Base-by-base conservation (phyloP, 2,329 filamentous ascomycete species). In the Rhinocladiella mackenziei region DNA sequence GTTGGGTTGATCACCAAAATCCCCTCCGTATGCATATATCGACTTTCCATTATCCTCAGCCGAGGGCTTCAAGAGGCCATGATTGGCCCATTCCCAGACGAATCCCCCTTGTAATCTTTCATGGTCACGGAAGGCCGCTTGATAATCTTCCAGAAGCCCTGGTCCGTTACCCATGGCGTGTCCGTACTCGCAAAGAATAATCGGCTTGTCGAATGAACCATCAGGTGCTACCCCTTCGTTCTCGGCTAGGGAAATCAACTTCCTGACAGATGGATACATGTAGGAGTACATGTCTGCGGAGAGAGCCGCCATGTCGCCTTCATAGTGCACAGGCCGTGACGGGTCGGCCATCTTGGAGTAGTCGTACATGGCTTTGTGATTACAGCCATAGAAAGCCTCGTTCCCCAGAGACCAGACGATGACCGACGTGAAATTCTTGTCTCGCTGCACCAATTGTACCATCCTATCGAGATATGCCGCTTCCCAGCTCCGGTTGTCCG, bases 141-240 rank as follows among this genome's bases (percentile, higher is more conserved):
- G 70, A 48, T 87, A 87, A 48, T 86, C 83, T 48, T 82, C 74
- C 9, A 87, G 69, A 25, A 76, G 77, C 1, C 84, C 83, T 0
- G 84, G 84, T 0, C 82, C 83, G 55, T 86, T 87, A 4, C 84
- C 84, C 83, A 87, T 86, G 1, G 84, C 81, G 56, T 76, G 74
- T 0, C 65, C 70, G 45, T 71, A 77, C 55, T 77, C 74, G 49
- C 74, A 77, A 3, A 74, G 56, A 26, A 67, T 44, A 8, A 61
- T 56, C 0, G 65, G 62, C 37, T 67, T 66, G 7, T 70, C 64
- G 13, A 65, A 76, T n/a, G n/a, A n/a, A n/a, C n/a, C n/a, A n/a
- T n/a, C n/a, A n/a, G n/a, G n/a, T 10, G 62, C 64, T 50, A 80
- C 76, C 56, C 66, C 38, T 14, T 43, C 38, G 34, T 38, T 35